Evolutionary conservation across 1,139 yeast species (phyloP), one percentile per base, ranked within the genome.

Genomic region (Hansenula lynferdii): DNA sequence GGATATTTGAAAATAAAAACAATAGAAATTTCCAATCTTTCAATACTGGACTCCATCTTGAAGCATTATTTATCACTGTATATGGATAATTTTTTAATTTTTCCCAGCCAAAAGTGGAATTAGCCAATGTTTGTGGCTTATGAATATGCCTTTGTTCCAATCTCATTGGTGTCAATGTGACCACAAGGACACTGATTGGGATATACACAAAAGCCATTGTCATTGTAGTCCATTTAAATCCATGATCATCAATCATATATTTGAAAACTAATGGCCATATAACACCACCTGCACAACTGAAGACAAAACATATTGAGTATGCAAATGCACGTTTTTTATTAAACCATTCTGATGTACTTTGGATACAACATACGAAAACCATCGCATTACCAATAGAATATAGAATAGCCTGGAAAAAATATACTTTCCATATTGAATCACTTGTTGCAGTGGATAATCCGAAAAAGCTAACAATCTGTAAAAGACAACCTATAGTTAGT

Each of bases 241-340:
- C 83, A 51, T 76, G 62, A 35, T 58, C 47, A 22, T 50, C 42
- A 34, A 63, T 55, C 28, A 72, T 48, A 8, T 53, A 51, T 22
- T 65, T 57, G n/a, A 68, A 56, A 4, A 62, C 64, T 41, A 69
- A 61, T 2, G 77, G 75, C 65, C 72, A 72, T 21, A 69, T 65
- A 14, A 81, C 69, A 3, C 87, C 87, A 2, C 86, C 89, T 7
- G 71, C 58, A 8, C 84, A 79, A 2, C 83, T 70, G 0, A 86
- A 85, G 1, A 79, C 70, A 0, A 80, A 69, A 0, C 76, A 72
- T 2, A 80, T 47, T 4, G 85, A 82, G 11, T 70, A 58, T 1
- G 83, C 86, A 21, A 78, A 56, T 0, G 80, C 76, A 42, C 84
- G 65, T 42, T 62, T 69, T 43, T 63, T 67, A 43, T 70, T 63